Evolutionary conservation across 2,329 filamentous ascomycete species (phyloP).

Genomic region (Pseudopyrenochaeta lycopersici): DNA sequence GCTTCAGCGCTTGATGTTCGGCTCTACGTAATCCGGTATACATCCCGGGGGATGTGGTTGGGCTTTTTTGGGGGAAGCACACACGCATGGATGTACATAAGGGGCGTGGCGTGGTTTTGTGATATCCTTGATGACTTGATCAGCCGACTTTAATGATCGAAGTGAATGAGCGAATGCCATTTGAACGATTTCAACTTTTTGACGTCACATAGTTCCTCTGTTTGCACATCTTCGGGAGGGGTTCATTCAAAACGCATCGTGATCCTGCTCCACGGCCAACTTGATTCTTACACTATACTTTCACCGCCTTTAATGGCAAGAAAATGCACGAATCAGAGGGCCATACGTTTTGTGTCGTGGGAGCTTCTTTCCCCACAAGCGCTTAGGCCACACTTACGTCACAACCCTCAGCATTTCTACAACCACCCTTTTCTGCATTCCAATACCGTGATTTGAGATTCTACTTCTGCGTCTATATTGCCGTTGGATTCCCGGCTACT

Average conservation of each 20-base stretch:
- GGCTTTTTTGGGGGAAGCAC: slow-evolving; percentile 7
- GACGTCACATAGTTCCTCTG: neutral
- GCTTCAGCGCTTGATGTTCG: slow-evolving; percentile 2
- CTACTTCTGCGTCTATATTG: too few species aligned
- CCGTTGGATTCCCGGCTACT: neutral
- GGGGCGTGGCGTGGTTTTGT: slow-evolving; percentile 8
- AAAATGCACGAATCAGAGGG: neutral
- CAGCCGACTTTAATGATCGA: neutral
- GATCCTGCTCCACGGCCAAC: too few species aligned
- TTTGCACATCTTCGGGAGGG: too few species aligned
- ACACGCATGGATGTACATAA: slow-evolving; percentile 18
- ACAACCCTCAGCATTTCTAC: neutral
- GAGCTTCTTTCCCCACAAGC: slow-evolving; percentile 3
- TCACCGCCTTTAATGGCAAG: too few species aligned
- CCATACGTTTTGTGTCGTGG: neutral
- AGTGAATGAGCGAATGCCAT: slow-evolving; percentile 16
- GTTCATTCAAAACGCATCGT: too few species aligned
- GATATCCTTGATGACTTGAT: slow-evolving; percentile 18
- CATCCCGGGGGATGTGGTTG: slow-evolving; percentile 1
- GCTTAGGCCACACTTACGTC: slow-evolving; percentile 17
- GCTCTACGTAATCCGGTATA: slow-evolving; percentile 1
- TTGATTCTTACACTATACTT: too few species aligned
- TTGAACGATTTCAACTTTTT: neutral
- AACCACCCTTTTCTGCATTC: too few species aligned
- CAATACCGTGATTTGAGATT: too few species aligned